Evolutionary conservation across 73 alveolate genomes (phyloP), one percentile per base, ranked within the genome.

Genomic region (Paramecium sexaurelia): DNA sequence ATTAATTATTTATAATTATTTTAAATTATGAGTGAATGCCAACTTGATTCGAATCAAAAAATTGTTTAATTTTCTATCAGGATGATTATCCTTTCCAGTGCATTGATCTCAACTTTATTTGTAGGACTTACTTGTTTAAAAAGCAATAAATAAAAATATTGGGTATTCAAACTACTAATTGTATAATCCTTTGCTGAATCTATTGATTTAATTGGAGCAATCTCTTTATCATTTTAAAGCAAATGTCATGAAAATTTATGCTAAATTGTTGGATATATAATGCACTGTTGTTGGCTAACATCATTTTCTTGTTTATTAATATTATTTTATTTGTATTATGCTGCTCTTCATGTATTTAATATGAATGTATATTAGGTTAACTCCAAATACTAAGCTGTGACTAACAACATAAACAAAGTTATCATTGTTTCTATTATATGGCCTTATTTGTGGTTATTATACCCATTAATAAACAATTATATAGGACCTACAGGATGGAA

Each of bases 401-500:
- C 35, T 35, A 71, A 20, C 15, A 78, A 78, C 51, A 36, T 73
- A 17, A 78, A 78, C 45, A 20, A 36, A 41, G 19, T 41, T 13
- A 78, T 78, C n/a, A 22, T 20, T 24, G 2, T 78, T 24, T 78
- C 22, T 6, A 78, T 43, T 5, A 78, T 78, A 1, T 73, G 87
- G 87, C 90, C 90, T 20, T 41, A 41, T 24, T 40, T 78, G 41
- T 78, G 90, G 90, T 27, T 78, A 11, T 26, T 78, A 6, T 45
- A 20, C 9, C 75, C 73, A 24, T 78, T 78, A 11, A 13, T 78
- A 36, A 78, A n/a, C 3, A 27, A 43, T 39, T 20, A 19, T 1
- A 29, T 78, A 9, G 90, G 90, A 4, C 90, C 90, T 20, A 43
- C 68, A 26, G 90, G 90, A 20, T 78, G 90, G 90, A 15, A 43